Evolutionary conservation across 805 yeast genomes (phyloP).

Genomic region (Ascoidea asiatica): DNA sequence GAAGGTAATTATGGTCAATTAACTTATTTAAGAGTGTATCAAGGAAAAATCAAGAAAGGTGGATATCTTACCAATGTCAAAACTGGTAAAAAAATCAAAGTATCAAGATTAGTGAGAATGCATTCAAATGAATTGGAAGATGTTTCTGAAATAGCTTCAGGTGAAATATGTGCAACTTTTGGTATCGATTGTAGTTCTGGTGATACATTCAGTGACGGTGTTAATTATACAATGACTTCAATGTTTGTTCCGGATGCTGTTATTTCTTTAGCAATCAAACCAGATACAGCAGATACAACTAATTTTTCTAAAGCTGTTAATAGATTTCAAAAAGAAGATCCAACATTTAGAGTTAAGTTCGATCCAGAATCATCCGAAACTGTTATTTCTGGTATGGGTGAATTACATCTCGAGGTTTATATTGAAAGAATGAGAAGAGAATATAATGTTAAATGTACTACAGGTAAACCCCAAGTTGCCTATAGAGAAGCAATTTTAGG

Average conservation of each 20-base stretch:
- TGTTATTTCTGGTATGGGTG: conserved; percentile 96
- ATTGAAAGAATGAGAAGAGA: conserved; percentile 98
- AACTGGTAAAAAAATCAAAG: conserved; percentile 86
- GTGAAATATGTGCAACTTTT: conserved; percentile 98
- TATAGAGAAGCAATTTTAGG: conserved; percentile 84
- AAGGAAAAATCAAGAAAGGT: conserved; percentile 89
- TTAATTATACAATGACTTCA: conserved; percentile 82
- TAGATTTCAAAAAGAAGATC: conserved; percentile 97
- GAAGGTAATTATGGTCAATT: conserved; percentile 98
- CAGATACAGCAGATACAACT: conserved; percentile 75
- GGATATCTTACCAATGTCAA: conserved; percentile 77
- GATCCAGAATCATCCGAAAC: conserved; percentile 92
- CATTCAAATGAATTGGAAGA: conserved; percentile 99
- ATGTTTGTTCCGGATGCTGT: conserved; percentile 99
- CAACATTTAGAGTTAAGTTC: conserved; percentile 87
- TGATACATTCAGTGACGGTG: conserved; percentile 88
- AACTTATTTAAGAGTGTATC: conserved; percentile 93
- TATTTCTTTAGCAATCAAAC: conserved; percentile 80
- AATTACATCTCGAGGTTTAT: conserved; percentile 90
- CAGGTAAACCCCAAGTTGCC: conserved; percentile 97
- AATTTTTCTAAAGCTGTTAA: conserved; percentile 95
- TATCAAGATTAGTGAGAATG: conserved; percentile 92
- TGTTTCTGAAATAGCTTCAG: conserved; percentile 88
- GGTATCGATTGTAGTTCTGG: conserved; percentile 99
- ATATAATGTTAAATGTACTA: conserved; percentile 86